These are phyloP conservation scores for Zygotorulaspora mrakii DNA, from an alignment of 1,139 yeast genomes.

Conservation along the genomic window DNA sequence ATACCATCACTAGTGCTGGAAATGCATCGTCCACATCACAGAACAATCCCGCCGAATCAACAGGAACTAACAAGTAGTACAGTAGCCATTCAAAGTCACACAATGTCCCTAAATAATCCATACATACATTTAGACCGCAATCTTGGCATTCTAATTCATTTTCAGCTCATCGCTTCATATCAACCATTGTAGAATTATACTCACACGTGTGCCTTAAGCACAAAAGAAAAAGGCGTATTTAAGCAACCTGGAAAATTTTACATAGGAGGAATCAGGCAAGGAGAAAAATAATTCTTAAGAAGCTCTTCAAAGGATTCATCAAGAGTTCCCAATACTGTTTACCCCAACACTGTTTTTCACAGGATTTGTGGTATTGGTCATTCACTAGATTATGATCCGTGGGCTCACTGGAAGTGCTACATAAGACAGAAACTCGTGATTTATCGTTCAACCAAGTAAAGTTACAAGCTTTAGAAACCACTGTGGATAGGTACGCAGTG, in stretches of 20 bases:
- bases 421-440: not conserved
- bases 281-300: too few relatives aligned
- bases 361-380: not conserved
- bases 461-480: not conserved
- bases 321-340: too few relatives aligned
- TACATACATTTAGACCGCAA: too few relatives aligned
- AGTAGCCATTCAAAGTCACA: too few relatives aligned
- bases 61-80: too few relatives aligned
- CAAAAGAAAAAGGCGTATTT: slow-evolving; percentile 1
- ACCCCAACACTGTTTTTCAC: not conserved
- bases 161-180: too few relatives aligned
- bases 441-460: not conserved
- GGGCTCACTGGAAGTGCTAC: not conserved
- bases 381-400: slow-evolving; percentile 2
- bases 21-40: not conserved
- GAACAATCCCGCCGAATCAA: not conserved
- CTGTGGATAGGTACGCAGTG: too few relatives aligned
- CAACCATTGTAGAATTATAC: not conserved
- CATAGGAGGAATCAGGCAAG: not conserved
- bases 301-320: too few relatives aligned
- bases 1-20: slow-evolving; percentile 1
- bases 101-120: too few relatives aligned
- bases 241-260: slow-evolving; percentile 2
- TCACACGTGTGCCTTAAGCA: slow-evolving; percentile 1
- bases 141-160: too few relatives aligned